These are phyloP conservation scores for Termitomyces sp. DNA, from an alignment of 768 basidiomycete genomes.

Conservation along the genomic window DNA sequence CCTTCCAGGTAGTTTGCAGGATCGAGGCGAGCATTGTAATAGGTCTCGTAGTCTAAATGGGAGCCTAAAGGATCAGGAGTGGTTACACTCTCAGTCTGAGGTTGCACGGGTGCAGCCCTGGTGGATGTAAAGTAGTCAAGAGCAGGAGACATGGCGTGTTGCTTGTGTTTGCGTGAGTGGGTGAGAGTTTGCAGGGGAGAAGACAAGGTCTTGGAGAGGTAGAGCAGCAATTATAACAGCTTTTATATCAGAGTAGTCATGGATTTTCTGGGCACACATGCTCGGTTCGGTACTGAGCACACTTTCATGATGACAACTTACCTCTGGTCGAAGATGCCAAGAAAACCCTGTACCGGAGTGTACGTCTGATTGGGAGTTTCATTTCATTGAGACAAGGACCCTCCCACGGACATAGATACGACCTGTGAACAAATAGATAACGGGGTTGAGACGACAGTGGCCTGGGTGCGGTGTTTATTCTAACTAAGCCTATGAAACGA, in stretches of 20 bases:
- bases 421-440: neutral
- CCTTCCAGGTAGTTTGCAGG: conserved; percentile 67
- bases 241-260: neutral
- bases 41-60: conserved; percentile 22
- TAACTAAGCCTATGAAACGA: no score
- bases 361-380: neutral
- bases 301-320: neutral
- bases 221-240: neutral
- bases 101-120: conserved; percentile 3
- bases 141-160: conserved; percentile 17
- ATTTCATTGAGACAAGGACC: neutral
- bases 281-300: neutral
- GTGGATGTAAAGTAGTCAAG: conserved; percentile 18
- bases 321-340: neutral
- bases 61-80: neutral
- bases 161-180: neutral
- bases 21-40: conserved; percentile 68
- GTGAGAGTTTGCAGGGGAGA: neutral
- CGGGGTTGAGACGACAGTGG: neutral
- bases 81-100: neutral
- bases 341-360: neutral
- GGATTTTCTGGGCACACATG: neutral
- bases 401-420: neutral
- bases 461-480: no score
- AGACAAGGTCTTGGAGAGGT: neutral